Evolutionary conservation across 1,139 yeast species (phyloP).

Genomic region (Zygoascus hellenicus): DNA sequence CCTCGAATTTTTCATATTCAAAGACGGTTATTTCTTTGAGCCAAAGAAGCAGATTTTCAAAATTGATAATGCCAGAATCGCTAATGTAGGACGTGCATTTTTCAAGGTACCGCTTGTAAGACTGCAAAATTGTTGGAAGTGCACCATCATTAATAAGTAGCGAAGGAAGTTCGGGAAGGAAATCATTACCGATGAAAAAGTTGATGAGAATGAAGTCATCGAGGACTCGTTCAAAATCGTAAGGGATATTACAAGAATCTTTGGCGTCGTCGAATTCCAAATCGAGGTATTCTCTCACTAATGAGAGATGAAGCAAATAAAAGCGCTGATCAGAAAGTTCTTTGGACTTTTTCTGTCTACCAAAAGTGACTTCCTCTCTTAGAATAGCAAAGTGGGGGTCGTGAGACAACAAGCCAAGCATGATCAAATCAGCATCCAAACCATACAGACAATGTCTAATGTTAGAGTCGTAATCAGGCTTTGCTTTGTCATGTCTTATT

Average conservation of each 20-base stretch:
- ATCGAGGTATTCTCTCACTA: slow-evolving; percentile 85
- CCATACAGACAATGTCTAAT: slow-evolving; percentile 94
- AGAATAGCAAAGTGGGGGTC: slow-evolving; percentile 93
- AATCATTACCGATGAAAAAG: slow-evolving; percentile 97
- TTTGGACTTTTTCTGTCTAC: slow-evolving; percentile 47
- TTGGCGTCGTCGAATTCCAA: slow-evolving; percentile 74
- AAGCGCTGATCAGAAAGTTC: slow-evolving; percentile 73
- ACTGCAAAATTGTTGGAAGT: slow-evolving; percentile 78
- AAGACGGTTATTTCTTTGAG: slow-evolving; percentile 77
- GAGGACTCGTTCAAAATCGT: slow-evolving; percentile 78
- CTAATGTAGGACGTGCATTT: slow-evolving; percentile 80
- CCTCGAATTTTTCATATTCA: slow-evolving; percentile 48
- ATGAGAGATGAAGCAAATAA: slow-evolving; percentile 72
- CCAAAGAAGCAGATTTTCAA: slow-evolving; percentile 68
- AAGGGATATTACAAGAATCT: slow-evolving; percentile 56
- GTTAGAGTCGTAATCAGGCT: slow-evolving; percentile 81
- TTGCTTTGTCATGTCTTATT: slow-evolving; percentile 78
- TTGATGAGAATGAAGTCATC: slow-evolving; percentile 91
- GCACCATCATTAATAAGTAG: slow-evolving; percentile 93
- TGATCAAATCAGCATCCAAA: slow-evolving; percentile 94
- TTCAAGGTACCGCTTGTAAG: slow-evolving; percentile 76
- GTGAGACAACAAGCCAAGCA: slow-evolving; percentile 91
- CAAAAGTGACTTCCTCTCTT: slow-evolving; percentile 94
- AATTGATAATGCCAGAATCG: slow-evolving; percentile 73
- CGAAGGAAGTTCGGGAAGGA: slow-evolving; percentile 96